A percentile compares a stretch with the other conserved stretches of the same genome.
Conservation (phyloP, 768 basidiomycete species). For the Hericium rajendrae region DNA sequence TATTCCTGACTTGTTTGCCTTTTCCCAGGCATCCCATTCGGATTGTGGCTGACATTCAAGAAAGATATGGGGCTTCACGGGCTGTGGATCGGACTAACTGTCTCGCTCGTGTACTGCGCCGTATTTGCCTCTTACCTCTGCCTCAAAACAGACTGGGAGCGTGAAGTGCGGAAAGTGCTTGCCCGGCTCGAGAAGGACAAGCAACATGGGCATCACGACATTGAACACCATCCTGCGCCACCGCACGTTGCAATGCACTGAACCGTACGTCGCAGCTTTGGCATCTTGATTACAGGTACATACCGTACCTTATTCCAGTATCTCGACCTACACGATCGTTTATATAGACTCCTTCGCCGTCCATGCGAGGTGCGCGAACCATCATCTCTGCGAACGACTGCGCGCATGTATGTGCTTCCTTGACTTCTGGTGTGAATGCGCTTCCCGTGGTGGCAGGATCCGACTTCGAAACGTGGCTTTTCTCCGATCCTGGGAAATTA, state of each 20-base stretch:
- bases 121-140: constrained; percentile 44
- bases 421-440: background rate
- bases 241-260: background rate
- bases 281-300: too few relatives aligned
- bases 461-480: too few relatives aligned
- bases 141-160: constrained; percentile 56
- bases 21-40: constrained; percentile 61
- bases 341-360: too few relatives aligned
- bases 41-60: constrained; percentile 67
- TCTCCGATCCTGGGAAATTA: too few relatives aligned
- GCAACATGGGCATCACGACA: background rate
- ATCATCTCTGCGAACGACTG: too few relatives aligned
- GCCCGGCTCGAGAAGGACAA: constrained; percentile 31
- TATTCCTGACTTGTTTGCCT: background rate
- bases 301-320: too few relatives aligned
- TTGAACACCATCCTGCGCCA: background rate
- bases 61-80: constrained; percentile 51
- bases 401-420: background rate
- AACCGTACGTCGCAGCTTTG: background rate
- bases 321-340: too few relatives aligned
- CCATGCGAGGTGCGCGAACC: too few relatives aligned
- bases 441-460: too few relatives aligned
- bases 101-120: constrained; percentile 51
- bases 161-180: constrained; percentile 54
- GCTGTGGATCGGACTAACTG: constrained; percentile 77